Conservation (phyloP, 306 rosid genomes). For the Cucumis cinereus region DNA sequence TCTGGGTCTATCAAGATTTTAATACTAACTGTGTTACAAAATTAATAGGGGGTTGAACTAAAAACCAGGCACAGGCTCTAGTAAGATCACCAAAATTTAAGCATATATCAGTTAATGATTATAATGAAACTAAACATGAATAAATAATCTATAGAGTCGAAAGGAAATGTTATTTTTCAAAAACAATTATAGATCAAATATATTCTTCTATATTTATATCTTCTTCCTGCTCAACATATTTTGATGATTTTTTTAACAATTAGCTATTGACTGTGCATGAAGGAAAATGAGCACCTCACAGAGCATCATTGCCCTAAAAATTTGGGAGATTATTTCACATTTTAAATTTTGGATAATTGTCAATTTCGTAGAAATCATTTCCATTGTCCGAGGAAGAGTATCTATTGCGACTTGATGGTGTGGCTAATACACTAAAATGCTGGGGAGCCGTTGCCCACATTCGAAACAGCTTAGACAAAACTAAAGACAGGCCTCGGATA, state of each 20-base stretch:
- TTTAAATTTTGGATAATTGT: neutral
- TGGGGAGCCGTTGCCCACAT: slow-evolving; percentile 99
- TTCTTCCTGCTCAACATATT: neutral
- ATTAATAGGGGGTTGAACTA: neutral
- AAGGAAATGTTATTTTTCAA: neutral
- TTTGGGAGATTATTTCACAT: neutral
- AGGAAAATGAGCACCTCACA: neutral
- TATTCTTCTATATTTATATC: neutral
- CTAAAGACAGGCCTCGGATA: slow-evolving; percentile 86
- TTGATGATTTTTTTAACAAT: neutral
- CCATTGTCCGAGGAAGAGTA: slow-evolving; percentile 97
- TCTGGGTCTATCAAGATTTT: too few relatives aligned
- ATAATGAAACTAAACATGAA: neutral
- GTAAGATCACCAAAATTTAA: neutral
- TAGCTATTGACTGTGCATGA: neutral
- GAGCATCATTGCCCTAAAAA: neutral
- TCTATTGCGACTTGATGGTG: slow-evolving; percentile 80
- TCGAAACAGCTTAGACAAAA: slow-evolving; percentile 67
- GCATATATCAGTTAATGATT: neutral
- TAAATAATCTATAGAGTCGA: neutral
- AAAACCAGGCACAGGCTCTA: neutral
- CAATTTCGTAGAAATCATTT: slow-evolving; percentile 55
- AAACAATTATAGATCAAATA: neutral
- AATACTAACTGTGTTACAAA: too few relatives aligned
- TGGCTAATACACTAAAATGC: slow-evolving; percentile 78